Percentiles rank a stretch among this genome's conserved stretches.
Conservation (phyloP, 257 asterid genomes). For the Handroanthus guayacan region DNA sequence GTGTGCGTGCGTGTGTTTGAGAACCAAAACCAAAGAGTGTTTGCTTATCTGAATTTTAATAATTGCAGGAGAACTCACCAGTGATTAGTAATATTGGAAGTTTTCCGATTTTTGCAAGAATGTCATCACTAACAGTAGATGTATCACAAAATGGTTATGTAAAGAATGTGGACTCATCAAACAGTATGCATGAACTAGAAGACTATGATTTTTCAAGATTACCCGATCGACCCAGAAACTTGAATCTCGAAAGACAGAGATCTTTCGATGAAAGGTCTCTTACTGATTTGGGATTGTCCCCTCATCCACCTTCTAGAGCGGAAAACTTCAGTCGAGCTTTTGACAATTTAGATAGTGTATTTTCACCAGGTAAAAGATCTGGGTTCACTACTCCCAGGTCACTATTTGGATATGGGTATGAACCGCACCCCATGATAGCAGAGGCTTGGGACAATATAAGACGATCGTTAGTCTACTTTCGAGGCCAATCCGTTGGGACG, state of each 20-base stretch:
- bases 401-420: slow-evolving; percentile 41
- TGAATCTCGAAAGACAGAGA: slow-evolving; percentile 70
- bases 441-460: slow-evolving; percentile 86
- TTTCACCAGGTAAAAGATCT: slow-evolving; percentile 64
- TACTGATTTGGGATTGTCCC: slow-evolving; percentile 56
- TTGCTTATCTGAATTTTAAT: slow-evolving; percentile 25
- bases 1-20: background rate
- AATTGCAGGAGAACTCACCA: slow-evolving; percentile 34
- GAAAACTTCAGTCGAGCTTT: slow-evolving; percentile 54
- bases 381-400: slow-evolving; percentile 70
- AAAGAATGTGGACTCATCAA: slow-evolving; percentile 48
- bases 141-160: slow-evolving; percentile 44
- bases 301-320: slow-evolving; percentile 61
- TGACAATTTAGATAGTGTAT: slow-evolving; percentile 54
- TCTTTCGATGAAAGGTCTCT: slow-evolving; percentile 74
- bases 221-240: slow-evolving; percentile 46
- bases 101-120: slow-evolving; percentile 37
- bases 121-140: slow-evolving; percentile 51
- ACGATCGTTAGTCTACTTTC: slow-evolving; percentile 74
- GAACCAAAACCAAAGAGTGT: background rate
- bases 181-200: slow-evolving; percentile 50
- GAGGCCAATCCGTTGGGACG: slow-evolving; percentile 88
- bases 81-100: background rate
- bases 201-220: slow-evolving; percentile 66
- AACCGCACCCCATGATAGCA: slow-evolving; percentile 63